Base-by-base conservation (phyloP, 495 filamentous ascomycete genomes). In the Pyrenula massariospora region DNA sequence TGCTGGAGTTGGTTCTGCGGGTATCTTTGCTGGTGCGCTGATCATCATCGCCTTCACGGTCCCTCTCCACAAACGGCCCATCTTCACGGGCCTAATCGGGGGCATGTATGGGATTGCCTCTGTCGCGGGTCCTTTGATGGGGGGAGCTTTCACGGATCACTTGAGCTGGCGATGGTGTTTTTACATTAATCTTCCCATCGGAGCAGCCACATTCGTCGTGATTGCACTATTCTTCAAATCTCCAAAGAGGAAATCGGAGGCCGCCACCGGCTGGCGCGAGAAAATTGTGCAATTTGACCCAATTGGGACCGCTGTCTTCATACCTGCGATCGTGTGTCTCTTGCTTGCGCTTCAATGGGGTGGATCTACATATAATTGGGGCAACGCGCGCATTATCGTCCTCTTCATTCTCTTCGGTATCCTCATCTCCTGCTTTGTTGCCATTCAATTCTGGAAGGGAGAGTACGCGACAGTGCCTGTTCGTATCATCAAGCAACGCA, bases 301-400 rank as follows among this genome's bases (percentile, higher is more conserved):
- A 0, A 60, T 78, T 1, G 89, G 89, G 2, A 85, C 81, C 0
- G 2, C 74, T 1, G 66, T 87, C 54, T 87, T 95, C 63, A 70
- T 94, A 47, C 87, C 88, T 1, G 77, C 75, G 12, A 79, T 95
- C 23, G 73, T 91, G 59, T 84, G 79, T 59, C 68, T 92, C 1
- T 65, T 95, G 12, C 73, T 96, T 0, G 91, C 91, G 0, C 73
- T 96, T 20, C 88, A 93, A 65, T 95, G 90, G 90, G 90, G 89
- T 50, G 90, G 89, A 2, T 77, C 77, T 0, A 77, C 70, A 24
- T 89, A 91, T 58, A 58, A 68, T 0, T 94, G 89, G 89, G 63
- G 58, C 52, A 76, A 74, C 59, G 80, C 56, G 19, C 81, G 84
- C 12, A 83, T 91, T 60, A 86, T 91, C 54, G 77, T 77, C 2